Conservation (phyloP, 139 green algal genomes). For the Chlorella sp. region DNA sequence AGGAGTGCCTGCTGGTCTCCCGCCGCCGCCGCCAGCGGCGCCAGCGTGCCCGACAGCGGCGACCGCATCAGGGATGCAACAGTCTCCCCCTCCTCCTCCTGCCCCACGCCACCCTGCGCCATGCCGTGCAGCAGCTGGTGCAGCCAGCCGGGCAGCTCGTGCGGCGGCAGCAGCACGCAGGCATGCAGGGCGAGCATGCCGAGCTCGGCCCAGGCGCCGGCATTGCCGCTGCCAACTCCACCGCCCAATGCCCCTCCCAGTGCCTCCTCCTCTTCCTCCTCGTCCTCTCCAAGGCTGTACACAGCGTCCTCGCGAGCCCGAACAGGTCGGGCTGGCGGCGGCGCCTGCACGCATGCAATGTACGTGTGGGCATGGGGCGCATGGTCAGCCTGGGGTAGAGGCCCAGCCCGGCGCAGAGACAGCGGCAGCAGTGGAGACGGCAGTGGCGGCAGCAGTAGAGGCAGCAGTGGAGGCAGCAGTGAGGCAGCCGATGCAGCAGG, state of each 20-base stretch:
- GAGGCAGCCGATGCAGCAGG: background rate
- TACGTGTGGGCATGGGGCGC: no score
- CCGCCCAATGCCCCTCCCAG: background rate
- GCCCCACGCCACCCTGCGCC: background rate
- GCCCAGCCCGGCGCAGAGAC: no score
- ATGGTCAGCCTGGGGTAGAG: no score
- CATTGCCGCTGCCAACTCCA: background rate
- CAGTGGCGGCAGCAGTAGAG: no score
- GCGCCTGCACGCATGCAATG: background rate
- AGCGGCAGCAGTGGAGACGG: no score
- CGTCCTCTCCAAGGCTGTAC: slow-evolving; percentile 32
- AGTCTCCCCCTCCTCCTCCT: background rate
- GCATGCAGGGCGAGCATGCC: slow-evolving; percentile 31
- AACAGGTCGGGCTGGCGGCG: background rate
- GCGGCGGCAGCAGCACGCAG: slow-evolving; percentile 11
- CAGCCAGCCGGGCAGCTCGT: slow-evolving; percentile 11
- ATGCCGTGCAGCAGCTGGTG: slow-evolving; percentile 14
- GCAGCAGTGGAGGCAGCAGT: no score
- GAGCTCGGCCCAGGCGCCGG: slow-evolving; percentile 28
- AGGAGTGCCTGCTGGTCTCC: slow-evolving; percentile 9
- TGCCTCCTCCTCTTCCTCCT: slow-evolving; percentile 28
- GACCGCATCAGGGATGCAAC: slow-evolving; percentile 11
- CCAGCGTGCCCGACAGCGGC: background rate
- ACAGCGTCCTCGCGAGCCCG: background rate
- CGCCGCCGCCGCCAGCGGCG: background rate